A percentile compares a stretch with the other conserved stretches of the same genome.
These are phyloP conservation scores for Pythium myriotylum DNA, from an alignment of 352 stramenopile species.

Conservation along the genomic window DNA sequence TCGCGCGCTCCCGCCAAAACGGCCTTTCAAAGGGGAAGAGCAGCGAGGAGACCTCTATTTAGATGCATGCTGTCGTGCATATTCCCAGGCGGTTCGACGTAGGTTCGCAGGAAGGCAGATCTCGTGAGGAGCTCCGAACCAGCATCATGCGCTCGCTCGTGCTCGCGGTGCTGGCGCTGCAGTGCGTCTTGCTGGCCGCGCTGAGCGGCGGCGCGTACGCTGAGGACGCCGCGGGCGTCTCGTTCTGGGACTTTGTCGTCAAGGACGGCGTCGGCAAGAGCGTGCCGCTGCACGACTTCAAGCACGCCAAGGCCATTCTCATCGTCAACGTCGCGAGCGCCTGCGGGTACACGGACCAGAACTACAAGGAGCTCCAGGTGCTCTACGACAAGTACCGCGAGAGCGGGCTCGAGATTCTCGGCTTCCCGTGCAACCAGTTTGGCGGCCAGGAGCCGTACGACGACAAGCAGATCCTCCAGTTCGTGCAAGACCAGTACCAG, in stretches of 20 bases:
- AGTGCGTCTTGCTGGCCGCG: conserved; percentile 16
- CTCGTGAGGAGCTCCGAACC: background rate
- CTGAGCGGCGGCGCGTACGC: background rate
- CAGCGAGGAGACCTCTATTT: too few relatives aligned
- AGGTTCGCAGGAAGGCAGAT: too few relatives aligned
- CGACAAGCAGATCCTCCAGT: conserved; percentile 73
- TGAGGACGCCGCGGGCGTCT: conserved; percentile 8
- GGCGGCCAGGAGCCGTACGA: conserved; percentile 86
- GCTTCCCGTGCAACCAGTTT: conserved; percentile 97
- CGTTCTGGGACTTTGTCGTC: conserved; percentile 67
- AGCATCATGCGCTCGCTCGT: conserved; percentile 15
- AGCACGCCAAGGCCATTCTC: conserved; percentile 63
- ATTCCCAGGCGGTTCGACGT: too few relatives aligned
- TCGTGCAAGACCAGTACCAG: conserved; percentile 70
- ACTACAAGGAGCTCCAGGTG: conserved; percentile 76
- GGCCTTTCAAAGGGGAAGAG: background rate
- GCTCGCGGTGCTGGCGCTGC: conserved; percentile 23
- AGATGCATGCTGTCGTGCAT: too few relatives aligned
- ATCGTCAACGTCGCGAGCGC: conserved; percentile 84
- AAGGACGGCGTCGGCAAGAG: conserved; percentile 45
- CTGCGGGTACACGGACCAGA: conserved; percentile 82
- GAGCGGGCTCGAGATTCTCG: conserved; percentile 86
- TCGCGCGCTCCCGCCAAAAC: background rate
- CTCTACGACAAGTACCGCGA: conserved; percentile 79
- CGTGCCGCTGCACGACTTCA: conserved; percentile 54